phyloP scores from a whole-genome alignment of 768 basidiomycete species.

The Suillus hirtellus region DNA sequence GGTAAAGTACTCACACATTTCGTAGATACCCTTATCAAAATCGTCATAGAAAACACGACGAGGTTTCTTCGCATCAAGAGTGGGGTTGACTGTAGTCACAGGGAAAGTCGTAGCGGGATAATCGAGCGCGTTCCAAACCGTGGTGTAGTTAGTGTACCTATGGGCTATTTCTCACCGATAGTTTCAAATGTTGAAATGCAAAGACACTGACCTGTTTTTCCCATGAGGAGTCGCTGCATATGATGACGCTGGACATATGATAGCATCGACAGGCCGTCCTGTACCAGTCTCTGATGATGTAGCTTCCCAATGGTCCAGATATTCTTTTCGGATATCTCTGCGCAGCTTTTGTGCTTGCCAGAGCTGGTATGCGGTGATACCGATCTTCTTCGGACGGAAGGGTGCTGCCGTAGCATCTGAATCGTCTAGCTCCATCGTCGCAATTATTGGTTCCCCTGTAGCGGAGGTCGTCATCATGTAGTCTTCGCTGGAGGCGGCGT shows the following conservation, averaged over 20 bases:
- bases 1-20: neutral
- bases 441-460: slow-evolving; percentile 51
- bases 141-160: neutral
- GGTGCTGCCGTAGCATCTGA: neutral
- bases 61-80: neutral
- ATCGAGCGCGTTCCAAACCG: neutral
- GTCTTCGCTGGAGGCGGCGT: slow-evolving; percentile 51
- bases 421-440: neutral
- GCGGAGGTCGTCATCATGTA: slow-evolving; percentile 35
- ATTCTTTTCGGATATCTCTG: neutral
- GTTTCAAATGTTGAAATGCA: neutral
- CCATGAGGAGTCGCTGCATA: neutral
- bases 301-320: neutral
- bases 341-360: slow-evolving; percentile 1
- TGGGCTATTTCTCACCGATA: neutral
- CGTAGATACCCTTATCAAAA: neutral
- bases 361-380: neutral
- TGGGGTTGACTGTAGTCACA: neutral
- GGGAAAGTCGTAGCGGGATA: neutral
- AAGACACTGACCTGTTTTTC: neutral
- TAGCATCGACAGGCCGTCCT: neutral
- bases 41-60: neutral
- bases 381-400: neutral
- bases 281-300: neutral
- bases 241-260: neutral